phyloP scores from a whole-genome alignment of 2,329 filamentous ascomycete species.

The Pyrenochaeta sp. region DNA sequence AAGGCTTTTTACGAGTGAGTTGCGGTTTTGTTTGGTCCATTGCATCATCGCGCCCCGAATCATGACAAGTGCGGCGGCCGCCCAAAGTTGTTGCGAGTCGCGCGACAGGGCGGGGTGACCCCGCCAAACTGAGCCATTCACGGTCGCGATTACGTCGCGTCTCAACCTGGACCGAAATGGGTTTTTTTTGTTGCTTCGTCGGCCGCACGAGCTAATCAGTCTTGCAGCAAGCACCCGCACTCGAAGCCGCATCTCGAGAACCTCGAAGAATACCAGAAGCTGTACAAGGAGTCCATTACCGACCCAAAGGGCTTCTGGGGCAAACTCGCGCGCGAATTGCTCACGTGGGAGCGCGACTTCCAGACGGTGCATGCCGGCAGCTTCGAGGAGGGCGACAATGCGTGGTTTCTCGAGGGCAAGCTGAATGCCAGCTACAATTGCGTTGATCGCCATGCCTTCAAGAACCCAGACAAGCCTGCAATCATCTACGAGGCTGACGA shows the following conservation, averaged over 20 bases:
- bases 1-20: constrained; percentile 56
- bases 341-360: constrained; percentile 92
- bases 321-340: constrained; percentile 81
- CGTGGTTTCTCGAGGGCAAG: constrained; percentile 94
- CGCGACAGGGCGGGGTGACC: constrained; percentile 45
- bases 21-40: constrained; percentile 20
- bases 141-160: constrained; percentile 9
- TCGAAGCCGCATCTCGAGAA: constrained; percentile 66
- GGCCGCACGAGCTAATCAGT: constrained; percentile 27
- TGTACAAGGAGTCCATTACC: constrained; percentile 85
- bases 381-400: constrained; percentile 80
- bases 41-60: constrained; percentile 31
- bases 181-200: no score
- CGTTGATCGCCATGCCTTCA: constrained; percentile 94
- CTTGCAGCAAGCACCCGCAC: constrained; percentile 64
- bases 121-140: constrained; percentile 30
- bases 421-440: constrained; percentile 98
- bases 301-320: constrained; percentile 92
- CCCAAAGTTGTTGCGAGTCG: constrained; percentile 12
- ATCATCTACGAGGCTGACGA: constrained; percentile 99
- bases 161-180: constrained; percentile 6
- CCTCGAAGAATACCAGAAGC: constrained; percentile 69
- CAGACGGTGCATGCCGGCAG: constrained; percentile 84
- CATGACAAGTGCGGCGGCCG: constrained; percentile 17
- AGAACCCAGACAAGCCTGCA: constrained; percentile 89